A percentile compares a stretch with the other conserved stretches of the same genome.
These are phyloP conservation scores for Stephania yunnanensis DNA, from an alignment of 164 flowering plant species.

Conservation along the genomic window DNA sequence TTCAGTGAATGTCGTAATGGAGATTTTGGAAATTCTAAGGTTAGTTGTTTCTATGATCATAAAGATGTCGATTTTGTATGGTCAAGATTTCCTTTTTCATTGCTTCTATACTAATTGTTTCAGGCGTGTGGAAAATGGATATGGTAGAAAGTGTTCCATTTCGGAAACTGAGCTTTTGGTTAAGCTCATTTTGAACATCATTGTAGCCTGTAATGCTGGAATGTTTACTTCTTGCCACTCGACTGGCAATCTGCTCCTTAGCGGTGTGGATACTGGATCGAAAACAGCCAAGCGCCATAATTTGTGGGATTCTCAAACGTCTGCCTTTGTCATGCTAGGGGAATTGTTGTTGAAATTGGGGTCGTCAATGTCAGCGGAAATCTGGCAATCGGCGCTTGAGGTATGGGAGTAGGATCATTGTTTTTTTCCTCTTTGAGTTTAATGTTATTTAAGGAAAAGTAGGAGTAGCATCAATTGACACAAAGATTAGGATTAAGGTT, in stretches of 20 bases:
- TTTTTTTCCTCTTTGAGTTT: neutral
- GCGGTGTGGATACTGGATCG: slow-evolving; percentile 22
- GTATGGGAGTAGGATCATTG: slow-evolving; percentile 53
- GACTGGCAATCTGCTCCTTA: slow-evolving; percentile 21
- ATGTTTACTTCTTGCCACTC: slow-evolving; percentile 20
- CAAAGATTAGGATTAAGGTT: no score
- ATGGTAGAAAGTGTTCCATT: slow-evolving; percentile 26
- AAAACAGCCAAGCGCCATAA: slow-evolving; percentile 19
- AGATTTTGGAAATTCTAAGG: slow-evolving; percentile 60
- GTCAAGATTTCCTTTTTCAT: neutral
- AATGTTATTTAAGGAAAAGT: neutral
- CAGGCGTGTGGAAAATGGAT: slow-evolving; percentile 25
- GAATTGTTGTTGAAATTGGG: slow-evolving; percentile 54
- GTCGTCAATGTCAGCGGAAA: slow-evolving; percentile 45
- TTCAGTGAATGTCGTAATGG: slow-evolving; percentile 25
- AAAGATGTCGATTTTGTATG: no score
- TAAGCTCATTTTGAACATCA: slow-evolving; percentile 46
- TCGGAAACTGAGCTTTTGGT: slow-evolving; percentile 40
- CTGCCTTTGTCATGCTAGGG: slow-evolving; percentile 53
- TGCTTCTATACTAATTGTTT: neutral
- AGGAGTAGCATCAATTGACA: no score
- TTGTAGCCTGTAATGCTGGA: slow-evolving; percentile 37
- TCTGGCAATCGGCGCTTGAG: slow-evolving; percentile 69
- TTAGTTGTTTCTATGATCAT: slow-evolving; percentile 15
- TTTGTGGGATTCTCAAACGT: slow-evolving; percentile 55